These are phyloP conservation scores for Perilla frutescens DNA, from an alignment of 257 asterid species.

Conservation along the genomic window DNA sequence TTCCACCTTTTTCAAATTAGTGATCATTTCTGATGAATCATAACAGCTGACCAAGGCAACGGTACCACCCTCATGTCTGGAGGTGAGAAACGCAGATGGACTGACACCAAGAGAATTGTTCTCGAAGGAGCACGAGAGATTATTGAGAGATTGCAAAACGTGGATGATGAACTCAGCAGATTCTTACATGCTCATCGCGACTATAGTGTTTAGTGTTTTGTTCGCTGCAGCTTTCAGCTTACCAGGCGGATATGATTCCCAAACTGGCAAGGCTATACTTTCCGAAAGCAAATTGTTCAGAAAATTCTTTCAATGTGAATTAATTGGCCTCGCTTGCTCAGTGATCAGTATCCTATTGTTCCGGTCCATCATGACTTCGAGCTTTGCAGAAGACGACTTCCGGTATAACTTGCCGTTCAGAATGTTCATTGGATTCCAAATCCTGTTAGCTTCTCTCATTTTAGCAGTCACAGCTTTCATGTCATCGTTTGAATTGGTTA, in stretches of 20 bases:
- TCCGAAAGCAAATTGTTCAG: not conserved
- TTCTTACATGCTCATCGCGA: constrained; percentile 17
- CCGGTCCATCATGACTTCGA: constrained; percentile 1
- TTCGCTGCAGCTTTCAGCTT: not conserved
- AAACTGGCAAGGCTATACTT: not conserved
- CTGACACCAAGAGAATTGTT: constrained; percentile 4
- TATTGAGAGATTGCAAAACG: not conserved
- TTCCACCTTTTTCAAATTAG: too few relatives aligned
- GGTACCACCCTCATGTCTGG: not conserved
- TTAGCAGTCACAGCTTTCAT: not conserved
- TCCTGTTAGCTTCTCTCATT: not conserved
- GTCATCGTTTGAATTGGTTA: not conserved
- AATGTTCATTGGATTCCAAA: not conserved
- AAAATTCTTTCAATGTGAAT: not conserved
- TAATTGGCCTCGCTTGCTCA: not conserved
- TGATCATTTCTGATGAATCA: too few relatives aligned
- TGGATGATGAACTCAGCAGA: not conserved
- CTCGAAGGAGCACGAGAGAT: not conserved
- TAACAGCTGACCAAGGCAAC: not conserved
- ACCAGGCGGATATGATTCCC: constrained; percentile 4
- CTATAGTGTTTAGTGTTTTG: not conserved
- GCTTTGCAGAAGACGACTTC: not conserved
- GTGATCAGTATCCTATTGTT: not conserved
- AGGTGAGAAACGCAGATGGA: constrained; percentile 5
- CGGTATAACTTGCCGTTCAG: not conserved